phyloP scores from a whole-genome alignment of 495 filamentous ascomycete genomes.

The Saxophila tyrrhenica region DNA sequence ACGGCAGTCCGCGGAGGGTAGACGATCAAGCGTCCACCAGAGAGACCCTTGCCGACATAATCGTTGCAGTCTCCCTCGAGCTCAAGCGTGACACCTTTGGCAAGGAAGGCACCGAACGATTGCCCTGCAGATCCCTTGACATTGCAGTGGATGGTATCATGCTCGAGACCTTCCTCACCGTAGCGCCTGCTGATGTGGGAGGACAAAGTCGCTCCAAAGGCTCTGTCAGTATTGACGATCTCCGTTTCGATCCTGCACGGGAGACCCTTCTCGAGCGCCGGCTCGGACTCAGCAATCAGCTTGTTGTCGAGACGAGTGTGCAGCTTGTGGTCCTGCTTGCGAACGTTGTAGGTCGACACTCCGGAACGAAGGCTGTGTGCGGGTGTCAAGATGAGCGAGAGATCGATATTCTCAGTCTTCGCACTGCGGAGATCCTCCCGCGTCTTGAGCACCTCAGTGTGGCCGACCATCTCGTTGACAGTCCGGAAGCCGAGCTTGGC shows the following conservation, averaged over 20 bases:
- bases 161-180: slow-evolving; percentile 80
- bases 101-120: slow-evolving; percentile 93
- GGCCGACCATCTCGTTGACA: slow-evolving; percentile 98
- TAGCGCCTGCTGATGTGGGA: slow-evolving; percentile 93
- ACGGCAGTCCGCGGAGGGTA: slow-evolving; percentile 89
- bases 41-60: slow-evolving; percentile 96
- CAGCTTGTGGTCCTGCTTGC: slow-evolving; percentile 93
- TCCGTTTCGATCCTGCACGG: slow-evolving; percentile 95
- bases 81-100: slow-evolving; percentile 89
- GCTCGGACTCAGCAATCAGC: slow-evolving; percentile 92
- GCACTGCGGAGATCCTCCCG: slow-evolving; percentile 77
- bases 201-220: slow-evolving; percentile 86
- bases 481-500: slow-evolving; percentile 88
- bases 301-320: slow-evolving; percentile 97
- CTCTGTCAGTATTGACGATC: slow-evolving; percentile 96
- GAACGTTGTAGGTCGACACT: slow-evolving; percentile 96
- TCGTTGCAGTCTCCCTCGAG: slow-evolving; percentile 97
- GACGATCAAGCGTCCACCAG: slow-evolving; percentile 88
- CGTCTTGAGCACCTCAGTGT: slow-evolving; percentile 74
- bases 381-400: slow-evolving; percentile 91
- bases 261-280: slow-evolving; percentile 90
- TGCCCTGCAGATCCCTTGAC: slow-evolving; percentile 98
- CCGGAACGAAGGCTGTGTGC: slow-evolving; percentile 93
- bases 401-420: slow-evolving; percentile 89
- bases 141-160: slow-evolving; percentile 93